Evolutionary conservation across 2,329 filamentous ascomycete genomes (phyloP), one percentile per base, ranked within the genome.

Genomic region (Colletotrichum limetticola): DNA sequence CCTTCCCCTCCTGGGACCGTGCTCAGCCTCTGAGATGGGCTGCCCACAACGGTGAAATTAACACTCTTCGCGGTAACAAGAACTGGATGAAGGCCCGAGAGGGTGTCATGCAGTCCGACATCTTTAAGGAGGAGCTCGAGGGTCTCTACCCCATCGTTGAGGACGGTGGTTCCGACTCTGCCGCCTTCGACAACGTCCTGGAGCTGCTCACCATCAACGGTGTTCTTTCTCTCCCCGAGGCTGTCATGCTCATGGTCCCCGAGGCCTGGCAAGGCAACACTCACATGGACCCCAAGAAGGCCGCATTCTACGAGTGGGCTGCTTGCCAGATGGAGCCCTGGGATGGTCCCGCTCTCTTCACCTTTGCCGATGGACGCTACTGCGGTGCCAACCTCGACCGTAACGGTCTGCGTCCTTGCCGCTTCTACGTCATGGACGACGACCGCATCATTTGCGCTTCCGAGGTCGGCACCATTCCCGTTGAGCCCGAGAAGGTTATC

Each of bases 41-140:
- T 76, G 96, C 96, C 79, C 96, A 98, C 88, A 98, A 98, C 83
- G 96, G 96, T 88, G 96, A 98, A 86, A 98, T 98, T 82, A 98
- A 98, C 85, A 98, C 96, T 1, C 87, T 98, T 74, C 93, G 96
- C 81, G 96, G 96, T 74, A 98, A 98, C 88, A 98, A 98, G 89
- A 98, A 98, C 86, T 98, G 96, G 96, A 98, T 98, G 96, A 93
- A 95, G 78, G 96, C 96, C 75, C 92, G 96, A 80, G 96, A 98
- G 86, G 96, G 96, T 83, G 92, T 98, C 76, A 94, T 98, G 90
- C 94, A 95, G 81, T 98, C 96, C 1, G 92, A 95, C 76, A 88
- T 97, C 67, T 98, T 98, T 81, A 95, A 94, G 75, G 95, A 97
- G 32, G 95, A 98, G 79, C 91, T 98, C 19, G 95, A 98, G 83